Evolutionary conservation across 768 basidiomycete species (phyloP).

Genomic region (Cystoderma amianthinum): DNA sequence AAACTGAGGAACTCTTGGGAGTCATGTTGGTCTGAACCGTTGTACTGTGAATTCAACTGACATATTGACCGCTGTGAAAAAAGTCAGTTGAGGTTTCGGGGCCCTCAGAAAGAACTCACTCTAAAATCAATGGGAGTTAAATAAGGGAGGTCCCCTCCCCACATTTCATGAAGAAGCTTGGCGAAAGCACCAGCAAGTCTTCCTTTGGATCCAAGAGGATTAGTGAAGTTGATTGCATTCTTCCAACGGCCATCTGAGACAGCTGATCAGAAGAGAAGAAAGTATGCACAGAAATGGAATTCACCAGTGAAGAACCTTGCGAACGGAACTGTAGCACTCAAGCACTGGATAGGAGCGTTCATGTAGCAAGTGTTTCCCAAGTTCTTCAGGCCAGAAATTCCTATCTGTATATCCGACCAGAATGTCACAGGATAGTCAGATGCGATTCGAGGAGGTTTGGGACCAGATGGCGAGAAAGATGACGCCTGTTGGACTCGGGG

Average conservation of each 20-base stretch:
- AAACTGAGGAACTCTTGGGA: conserved; percentile 96
- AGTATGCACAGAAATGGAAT: no score
- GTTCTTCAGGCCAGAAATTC: conserved; percentile 87
- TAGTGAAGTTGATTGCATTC: conserved; percentile 75
- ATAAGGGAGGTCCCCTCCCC: conserved; percentile 80
- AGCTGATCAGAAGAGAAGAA: conserved; percentile 3
- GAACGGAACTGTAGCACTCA: conserved; percentile 92
- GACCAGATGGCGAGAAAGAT: conserved; percentile 20
- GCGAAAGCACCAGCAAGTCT: conserved; percentile 78
- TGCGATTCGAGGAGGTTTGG: conserved; percentile 58
- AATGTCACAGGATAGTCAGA: conserved; percentile 79
- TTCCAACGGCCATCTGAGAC: conserved; percentile 71
- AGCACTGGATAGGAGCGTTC: conserved; percentile 96
- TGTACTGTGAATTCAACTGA: conserved; percentile 66
- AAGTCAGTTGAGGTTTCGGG: background rate
- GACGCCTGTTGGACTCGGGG: conserved; percentile 40
- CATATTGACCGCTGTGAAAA: conserved; percentile 27
- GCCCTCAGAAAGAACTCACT: conserved; percentile 34
- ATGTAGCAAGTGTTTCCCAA: conserved; percentile 98
- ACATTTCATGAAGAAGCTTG: conserved; percentile 76
- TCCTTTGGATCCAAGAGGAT: conserved; percentile 86
- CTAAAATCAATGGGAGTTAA: conserved; percentile 79
- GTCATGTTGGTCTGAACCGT: conserved; percentile 89
- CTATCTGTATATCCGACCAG: conserved; percentile 78
- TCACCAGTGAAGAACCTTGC: conserved; percentile 86